phyloP scores from a whole-genome alignment of 371 early-diverging fungal species.

The Rhizopus sp. region DNA sequence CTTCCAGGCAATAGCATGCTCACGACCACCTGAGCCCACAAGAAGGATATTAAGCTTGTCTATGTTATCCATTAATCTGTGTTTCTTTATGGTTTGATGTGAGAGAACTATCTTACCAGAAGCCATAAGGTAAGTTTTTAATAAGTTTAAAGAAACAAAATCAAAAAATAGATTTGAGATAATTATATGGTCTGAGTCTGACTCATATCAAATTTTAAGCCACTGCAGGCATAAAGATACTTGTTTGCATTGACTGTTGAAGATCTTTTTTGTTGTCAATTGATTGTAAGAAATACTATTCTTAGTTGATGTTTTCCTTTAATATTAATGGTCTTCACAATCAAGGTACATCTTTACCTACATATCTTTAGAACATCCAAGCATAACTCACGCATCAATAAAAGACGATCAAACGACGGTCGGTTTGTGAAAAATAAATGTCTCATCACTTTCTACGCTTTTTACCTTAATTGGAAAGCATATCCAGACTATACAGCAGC shows the following conservation, averaged over 20 bases:
- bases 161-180: slow-evolving; percentile 7
- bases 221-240: slow-evolving; percentile 6
- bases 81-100: background rate
- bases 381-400: background rate
- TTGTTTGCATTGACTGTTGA: background rate
- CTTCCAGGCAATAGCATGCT: slow-evolving; percentile 95
- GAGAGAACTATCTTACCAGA: slow-evolving; percentile 15
- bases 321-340: background rate
- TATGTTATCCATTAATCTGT: slow-evolving; percentile 13
- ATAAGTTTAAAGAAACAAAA: slow-evolving; percentile 10
- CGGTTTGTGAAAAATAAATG: no score
- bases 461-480: no score
- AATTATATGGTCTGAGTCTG: slow-evolving; percentile 21
- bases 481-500: no score
- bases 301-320: no score
- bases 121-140: slow-evolving; percentile 15
- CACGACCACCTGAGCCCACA: slow-evolving; percentile 95
- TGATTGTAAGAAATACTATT: no score
- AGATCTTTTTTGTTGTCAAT: no score
- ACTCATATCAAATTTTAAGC: slow-evolving; percentile 33
- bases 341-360: background rate
- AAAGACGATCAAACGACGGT: background rate
- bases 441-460: no score
- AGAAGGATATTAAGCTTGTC: slow-evolving; percentile 78
- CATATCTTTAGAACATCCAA: background rate